Evolutionary conservation across 371 early-diverging fungal species (phyloP), one percentile per base, ranked within the genome.

Genomic region (Funneliformis caledonium): DNA sequence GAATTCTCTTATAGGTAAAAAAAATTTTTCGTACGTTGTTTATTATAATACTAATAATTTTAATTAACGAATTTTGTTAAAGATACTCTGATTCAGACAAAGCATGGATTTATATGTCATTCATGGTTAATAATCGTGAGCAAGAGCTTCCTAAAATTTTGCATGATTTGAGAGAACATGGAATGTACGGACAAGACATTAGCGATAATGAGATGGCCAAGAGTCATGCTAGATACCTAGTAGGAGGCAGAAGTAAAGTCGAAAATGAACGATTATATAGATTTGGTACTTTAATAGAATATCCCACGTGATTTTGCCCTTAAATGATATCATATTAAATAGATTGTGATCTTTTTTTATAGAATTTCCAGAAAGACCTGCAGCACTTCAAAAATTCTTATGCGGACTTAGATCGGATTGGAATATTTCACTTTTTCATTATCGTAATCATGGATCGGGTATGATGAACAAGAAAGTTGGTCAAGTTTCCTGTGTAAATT

Each of bases 371-470:
- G 98, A 98, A 85, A 91, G 97, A 67, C 98, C 97, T 9, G 97
- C 97, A 68, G 97, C 97, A 2, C 87, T 97, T 43, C 85, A 90
- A 37, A 91, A 91, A 82, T 98, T 98, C 85, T 88, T 98, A 80
- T 81, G 83, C n/a, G 91, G 91, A 16, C 81, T 98, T 62, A 83
- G 89, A 52, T 88, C 91, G 37, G 86, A 84, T 48, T 97, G 94
- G 94, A 97, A 97, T 84, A 93, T 97, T n/a, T 92, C 96, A 0
- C 86, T 97, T n/a, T 97, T 97, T 89, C 97, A 97, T 84, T 97
- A 98, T 87, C 92, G 98, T 64, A 97, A 98, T 85, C 93, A 94
- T 84, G 99, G 99, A 45, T 96, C 95, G 80, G 93, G 91, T 91
- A 90, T 80, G 82, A 74, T 70, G 45, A 70, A 42, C 37, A 47